Evolutionary conservation across 352 stramenopile genomes (phyloP).

Genomic region (Pythium aristosporum): DNA sequence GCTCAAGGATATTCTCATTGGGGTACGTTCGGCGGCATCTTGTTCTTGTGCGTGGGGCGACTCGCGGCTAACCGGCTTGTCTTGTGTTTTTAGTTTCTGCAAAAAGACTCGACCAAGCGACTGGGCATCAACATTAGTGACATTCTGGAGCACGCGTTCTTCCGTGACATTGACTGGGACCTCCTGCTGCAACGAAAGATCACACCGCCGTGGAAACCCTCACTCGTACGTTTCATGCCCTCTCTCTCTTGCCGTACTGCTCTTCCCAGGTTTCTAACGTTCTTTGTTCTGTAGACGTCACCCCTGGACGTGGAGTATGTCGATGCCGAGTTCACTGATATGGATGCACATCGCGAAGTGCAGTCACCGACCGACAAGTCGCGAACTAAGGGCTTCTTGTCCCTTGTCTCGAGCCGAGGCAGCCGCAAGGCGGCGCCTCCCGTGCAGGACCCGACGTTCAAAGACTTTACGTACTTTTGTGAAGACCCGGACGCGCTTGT

Average conservation of each 20-base stretch:
- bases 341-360: conserved; percentile 80
- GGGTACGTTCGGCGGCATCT: conserved; percentile 32
- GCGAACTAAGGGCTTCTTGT: conserved; percentile 82
- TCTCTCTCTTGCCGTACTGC: too few species aligned
- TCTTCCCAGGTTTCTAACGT: too few species aligned
- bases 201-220: conserved; percentile 84
- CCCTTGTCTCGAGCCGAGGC: conserved; percentile 66
- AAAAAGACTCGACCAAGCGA: conserved; percentile 86
- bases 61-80: background rate
- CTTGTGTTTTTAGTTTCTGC: conserved; percentile 51
- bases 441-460: conserved; percentile 86
- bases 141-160: conserved; percentile 82
- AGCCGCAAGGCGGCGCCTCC: conserved; percentile 70
- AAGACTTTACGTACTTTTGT: conserved; percentile 90
- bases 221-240: conserved; percentile 35
- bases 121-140: conserved; percentile 88
- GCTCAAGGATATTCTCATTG: conserved; percentile 77
- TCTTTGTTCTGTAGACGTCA: conserved; percentile 39
- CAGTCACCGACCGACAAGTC: conserved; percentile 85
- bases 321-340: conserved; percentile 82
- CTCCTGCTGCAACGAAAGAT: conserved; percentile 82
- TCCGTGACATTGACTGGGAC: conserved; percentile 82
- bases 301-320: conserved; percentile 86
- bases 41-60: background rate
- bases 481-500: conserved; percentile 86